A percentile compares a stretch with the other conserved stretches of the same genome.
phyloP scores from a whole-genome alignment of 257 asterid genomes.

The Solanum clarkiae region DNA sequence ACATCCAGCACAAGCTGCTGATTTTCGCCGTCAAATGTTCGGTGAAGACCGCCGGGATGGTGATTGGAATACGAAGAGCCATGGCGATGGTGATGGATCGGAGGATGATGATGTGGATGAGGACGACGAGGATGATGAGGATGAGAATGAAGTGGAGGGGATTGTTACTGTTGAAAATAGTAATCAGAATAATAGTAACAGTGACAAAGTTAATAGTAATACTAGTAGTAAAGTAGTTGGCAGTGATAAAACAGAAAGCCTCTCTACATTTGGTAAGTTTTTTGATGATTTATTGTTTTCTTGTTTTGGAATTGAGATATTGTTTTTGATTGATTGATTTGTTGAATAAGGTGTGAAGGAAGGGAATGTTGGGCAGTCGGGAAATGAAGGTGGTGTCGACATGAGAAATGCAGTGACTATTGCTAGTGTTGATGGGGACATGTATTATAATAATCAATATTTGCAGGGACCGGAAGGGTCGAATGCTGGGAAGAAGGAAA shows the following conservation, averaged over 20 bases:
- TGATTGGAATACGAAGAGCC: constrained; percentile 34
- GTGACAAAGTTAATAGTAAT: neutral
- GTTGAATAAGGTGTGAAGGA: constrained; percentile 36
- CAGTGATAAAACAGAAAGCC: constrained; percentile 29
- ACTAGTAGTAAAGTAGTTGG: neutral
- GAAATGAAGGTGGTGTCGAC: constrained; percentile 25
- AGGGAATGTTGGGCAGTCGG: constrained; percentile 24
- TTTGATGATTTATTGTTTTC: neutral
- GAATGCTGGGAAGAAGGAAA: constrained; percentile 47
- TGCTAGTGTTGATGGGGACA: constrained; percentile 31
- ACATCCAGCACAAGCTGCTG: constrained; percentile 9
- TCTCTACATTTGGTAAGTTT: constrained; percentile 40
- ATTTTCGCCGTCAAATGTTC: constrained; percentile 29
- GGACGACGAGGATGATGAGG: constrained; percentile 26
- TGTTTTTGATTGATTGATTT: neutral
- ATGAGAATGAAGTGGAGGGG: constrained; percentile 31
- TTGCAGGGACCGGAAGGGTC: constrained; percentile 45
- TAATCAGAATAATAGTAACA: neutral
- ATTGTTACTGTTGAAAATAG: constrained; percentile 22
- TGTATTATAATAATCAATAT: constrained; percentile 31
- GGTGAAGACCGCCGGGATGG: neutral
- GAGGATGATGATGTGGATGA: constrained; percentile 43
- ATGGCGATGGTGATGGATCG: constrained; percentile 33
- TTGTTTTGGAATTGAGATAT: neutral
- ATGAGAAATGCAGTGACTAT: constrained; percentile 31